These are phyloP conservation scores for Penicillium fimorum DNA, from an alignment of 495 filamentous ascomycete species.

Conservation along the genomic window DNA sequence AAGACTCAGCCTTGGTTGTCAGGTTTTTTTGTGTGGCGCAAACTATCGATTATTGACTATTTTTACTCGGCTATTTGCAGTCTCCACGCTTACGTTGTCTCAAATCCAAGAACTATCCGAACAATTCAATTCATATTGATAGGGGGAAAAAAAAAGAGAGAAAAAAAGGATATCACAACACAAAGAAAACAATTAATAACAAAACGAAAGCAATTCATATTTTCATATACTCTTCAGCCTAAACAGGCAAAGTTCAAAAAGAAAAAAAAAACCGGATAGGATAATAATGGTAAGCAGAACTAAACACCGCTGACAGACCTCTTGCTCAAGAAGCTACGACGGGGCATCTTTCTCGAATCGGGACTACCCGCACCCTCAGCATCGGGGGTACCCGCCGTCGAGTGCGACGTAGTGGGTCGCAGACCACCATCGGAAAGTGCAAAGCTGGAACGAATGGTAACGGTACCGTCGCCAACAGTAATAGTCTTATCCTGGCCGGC, in stretches of 20 bases:
- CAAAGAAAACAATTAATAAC: constrained; percentile 7
- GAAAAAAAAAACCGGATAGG: constrained; percentile 5
- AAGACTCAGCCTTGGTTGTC: neutral
- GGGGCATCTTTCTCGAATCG: constrained; percentile 44
- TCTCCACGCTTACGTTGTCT: neutral
- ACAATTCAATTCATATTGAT: constrained; percentile 4
- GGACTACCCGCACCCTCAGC: constrained; percentile 53
- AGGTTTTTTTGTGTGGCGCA: neutral
- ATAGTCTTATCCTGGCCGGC: constrained; percentile 71
- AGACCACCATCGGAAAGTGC: constrained; percentile 27
- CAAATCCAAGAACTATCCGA: neutral
- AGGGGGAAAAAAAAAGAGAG: constrained; percentile 3
- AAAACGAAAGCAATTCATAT: constrained; percentile 5
- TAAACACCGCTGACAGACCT: constrained; percentile 47
- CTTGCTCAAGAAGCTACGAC: constrained; percentile 59
- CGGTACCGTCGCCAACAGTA: constrained; percentile 62
- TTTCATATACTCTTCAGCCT: constrained; percentile 18
- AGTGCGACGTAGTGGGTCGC: constrained; percentile 42
- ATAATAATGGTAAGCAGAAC: constrained; percentile 5
- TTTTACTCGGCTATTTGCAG: neutral
- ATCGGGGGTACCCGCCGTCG: constrained; percentile 29
- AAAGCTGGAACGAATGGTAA: constrained; percentile 68
- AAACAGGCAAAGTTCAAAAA: neutral
- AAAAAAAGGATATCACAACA: constrained; percentile 22
- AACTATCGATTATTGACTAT: constrained; percentile 1